These are phyloP conservation scores for Bidens hawaiensis DNA, from an alignment of 140 eudicot species.

Conservation along the genomic window DNA sequence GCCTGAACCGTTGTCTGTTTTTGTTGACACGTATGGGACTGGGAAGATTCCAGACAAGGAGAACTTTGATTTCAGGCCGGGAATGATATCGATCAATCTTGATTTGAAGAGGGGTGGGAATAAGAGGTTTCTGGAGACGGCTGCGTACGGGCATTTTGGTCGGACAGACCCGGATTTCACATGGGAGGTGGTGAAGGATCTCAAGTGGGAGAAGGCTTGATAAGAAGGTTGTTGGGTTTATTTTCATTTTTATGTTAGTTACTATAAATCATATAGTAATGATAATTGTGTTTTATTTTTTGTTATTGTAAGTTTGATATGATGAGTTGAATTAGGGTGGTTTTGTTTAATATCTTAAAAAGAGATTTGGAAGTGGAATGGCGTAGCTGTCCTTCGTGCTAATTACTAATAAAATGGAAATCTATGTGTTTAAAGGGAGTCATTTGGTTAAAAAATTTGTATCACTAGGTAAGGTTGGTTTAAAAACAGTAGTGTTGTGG, in stretches of 20 bases:
- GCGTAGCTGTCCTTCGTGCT: no score
- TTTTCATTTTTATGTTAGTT: not conserved
- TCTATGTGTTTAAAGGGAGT: no score
- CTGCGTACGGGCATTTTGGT: slow-evolving; percentile 71
- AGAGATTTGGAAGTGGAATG: slow-evolving; percentile 3
- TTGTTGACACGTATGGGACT: slow-evolving; percentile 58
- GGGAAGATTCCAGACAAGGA: slow-evolving; percentile 65
- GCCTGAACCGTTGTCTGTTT: slow-evolving; percentile 68
- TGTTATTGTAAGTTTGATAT: slow-evolving; percentile 1
- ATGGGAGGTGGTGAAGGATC: slow-evolving; percentile 70
- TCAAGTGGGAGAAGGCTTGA: slow-evolving; percentile 59
- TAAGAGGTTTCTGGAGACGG: slow-evolving; percentile 59
- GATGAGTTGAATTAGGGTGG: slow-evolving; percentile 14
- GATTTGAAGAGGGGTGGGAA: slow-evolving; percentile 62
- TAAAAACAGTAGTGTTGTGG: no score
- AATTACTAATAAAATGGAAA: not conserved
- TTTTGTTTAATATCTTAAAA: slow-evolving; percentile 11
- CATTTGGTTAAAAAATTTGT: no score
- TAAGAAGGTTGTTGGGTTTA: not conserved
- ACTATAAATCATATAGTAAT: slow-evolving; percentile 3
- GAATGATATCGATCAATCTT: slow-evolving; percentile 63
- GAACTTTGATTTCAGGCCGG: slow-evolving; percentile 68
- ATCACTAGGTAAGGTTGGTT: no score
- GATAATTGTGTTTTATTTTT: slow-evolving; percentile 6
- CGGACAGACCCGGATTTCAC: slow-evolving; percentile 73